A percentile compares a stretch with the other conserved stretches of the same genome.
phyloP scores from a whole-genome alignment of 148 eudicot species.

The Nepenthes mirabilis region DNA sequence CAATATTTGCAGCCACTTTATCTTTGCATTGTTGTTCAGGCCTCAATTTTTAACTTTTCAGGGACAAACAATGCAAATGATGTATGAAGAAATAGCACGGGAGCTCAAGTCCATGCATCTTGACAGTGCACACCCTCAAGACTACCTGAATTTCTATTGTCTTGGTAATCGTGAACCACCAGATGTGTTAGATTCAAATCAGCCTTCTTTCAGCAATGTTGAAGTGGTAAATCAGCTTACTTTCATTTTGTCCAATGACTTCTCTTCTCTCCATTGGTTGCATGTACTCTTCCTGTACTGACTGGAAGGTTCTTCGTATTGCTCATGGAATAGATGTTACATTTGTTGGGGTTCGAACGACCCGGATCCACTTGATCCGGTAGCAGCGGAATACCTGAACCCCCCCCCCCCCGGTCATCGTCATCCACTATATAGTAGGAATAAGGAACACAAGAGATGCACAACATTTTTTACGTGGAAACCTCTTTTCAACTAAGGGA shows the following conservation, averaged over 20 bases:
- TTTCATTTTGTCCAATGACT: not conserved
- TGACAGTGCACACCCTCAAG: slow-evolving; percentile 44
- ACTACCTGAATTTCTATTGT: slow-evolving; percentile 82
- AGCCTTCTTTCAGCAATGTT: slow-evolving; percentile 13
- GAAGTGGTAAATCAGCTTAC: slow-evolving; percentile 31
- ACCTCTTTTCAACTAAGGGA: too few relatives aligned
- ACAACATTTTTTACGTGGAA: too few relatives aligned
- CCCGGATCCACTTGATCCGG: too few relatives aligned
- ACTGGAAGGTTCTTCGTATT: too few relatives aligned
- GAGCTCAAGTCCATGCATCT: slow-evolving; percentile 50
- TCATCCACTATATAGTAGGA: too few relatives aligned
- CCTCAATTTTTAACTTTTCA: slow-evolving; percentile 4
- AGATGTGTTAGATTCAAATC: slow-evolving; percentile 13
- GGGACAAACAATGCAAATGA: slow-evolving; percentile 51
- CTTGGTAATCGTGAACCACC: slow-evolving; percentile 79
- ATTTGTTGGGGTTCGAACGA: too few relatives aligned
- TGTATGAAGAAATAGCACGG: slow-evolving; percentile 54
- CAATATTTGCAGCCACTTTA: not conserved
- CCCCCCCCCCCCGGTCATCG: too few relatives aligned
- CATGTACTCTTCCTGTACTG: too few relatives aligned
- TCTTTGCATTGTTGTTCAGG: not conserved
- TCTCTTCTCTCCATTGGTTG: too few relatives aligned
- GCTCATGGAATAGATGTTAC: too few relatives aligned
- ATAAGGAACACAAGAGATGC: too few relatives aligned
- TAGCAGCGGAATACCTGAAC: too few relatives aligned